A percentile compares a stretch with the other conserved stretches of the same genome.
Evolutionary conservation across 2,329 filamentous ascomycete genomes (phyloP).

Genomic region (Claviceps sp.): DNA sequence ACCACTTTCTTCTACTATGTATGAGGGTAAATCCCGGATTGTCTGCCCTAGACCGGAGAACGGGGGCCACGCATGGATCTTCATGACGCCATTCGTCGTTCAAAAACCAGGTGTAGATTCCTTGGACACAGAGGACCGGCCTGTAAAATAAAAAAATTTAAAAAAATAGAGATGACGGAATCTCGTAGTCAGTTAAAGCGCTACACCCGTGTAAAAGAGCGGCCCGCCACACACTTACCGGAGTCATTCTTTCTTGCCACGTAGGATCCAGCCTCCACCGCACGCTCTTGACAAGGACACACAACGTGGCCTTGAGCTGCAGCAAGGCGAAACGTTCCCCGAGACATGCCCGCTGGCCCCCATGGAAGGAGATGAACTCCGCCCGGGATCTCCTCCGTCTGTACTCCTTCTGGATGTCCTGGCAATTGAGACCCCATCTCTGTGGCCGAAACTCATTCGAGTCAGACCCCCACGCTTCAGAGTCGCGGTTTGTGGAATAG

Average conservation of each 20-base stretch:
- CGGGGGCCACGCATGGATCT: neutral
- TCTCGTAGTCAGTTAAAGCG: neutral
- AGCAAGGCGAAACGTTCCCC: constrained; percentile 27
- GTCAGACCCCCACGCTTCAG: constrained; percentile 17
- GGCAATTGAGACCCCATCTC: constrained; percentile 22
- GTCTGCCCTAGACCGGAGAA: neutral
- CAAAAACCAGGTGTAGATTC: constrained; percentile 2
- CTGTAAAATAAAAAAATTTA: too few relatives aligned
- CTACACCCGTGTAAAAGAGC: neutral
- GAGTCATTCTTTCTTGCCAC: constrained; percentile 19
- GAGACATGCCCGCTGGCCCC: constrained; percentile 25
- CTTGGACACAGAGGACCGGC: constrained; percentile 8
- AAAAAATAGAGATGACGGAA: neutral
- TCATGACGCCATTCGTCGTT: neutral
- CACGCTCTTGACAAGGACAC: constrained; percentile 16
- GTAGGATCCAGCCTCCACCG: constrained; percentile 19
- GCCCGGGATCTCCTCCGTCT: constrained; percentile 22
- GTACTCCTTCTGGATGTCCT: constrained; percentile 22
- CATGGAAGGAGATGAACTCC: constrained; percentile 29
- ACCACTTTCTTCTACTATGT: neutral
- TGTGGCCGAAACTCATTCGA: constrained; percentile 23
- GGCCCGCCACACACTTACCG: constrained; percentile 14
- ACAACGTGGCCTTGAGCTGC: constrained; percentile 21
- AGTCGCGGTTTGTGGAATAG: constrained; percentile 25
- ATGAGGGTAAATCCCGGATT: neutral